Percentiles rank a stretch among this genome's conserved stretches.
These are phyloP conservation scores for Suhomyces coccinellae DNA, from an alignment of 1,139 yeast species.

Conservation along the genomic window DNA sequence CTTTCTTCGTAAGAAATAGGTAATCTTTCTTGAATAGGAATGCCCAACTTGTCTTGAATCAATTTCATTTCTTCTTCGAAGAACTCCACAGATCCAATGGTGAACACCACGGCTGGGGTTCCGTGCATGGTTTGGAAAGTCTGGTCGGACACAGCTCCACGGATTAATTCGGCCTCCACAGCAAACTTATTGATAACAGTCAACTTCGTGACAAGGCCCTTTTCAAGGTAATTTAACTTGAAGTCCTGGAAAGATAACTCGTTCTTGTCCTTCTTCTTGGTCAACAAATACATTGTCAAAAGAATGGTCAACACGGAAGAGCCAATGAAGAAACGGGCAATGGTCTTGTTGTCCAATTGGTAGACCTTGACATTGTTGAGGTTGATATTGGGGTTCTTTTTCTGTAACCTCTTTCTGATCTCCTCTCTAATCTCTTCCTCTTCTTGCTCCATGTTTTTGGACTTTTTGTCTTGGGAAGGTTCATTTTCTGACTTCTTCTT, in stretches of 20 bases:
- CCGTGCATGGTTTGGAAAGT: constrained; percentile 39
- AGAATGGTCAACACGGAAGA: constrained; percentile 18
- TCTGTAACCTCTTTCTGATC: constrained; percentile 31
- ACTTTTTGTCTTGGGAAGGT: constrained; percentile 8
- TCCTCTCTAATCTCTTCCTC: constrained; percentile 33
- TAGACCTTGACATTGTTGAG: constrained; percentile 35
- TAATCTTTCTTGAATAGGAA: constrained; percentile 59
- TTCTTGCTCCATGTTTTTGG: constrained; percentile 14
- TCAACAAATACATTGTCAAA: constrained; percentile 18
- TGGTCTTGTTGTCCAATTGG: constrained; percentile 27
- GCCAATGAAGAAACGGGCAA: constrained; percentile 17
- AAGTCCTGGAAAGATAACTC: constrained; percentile 89
- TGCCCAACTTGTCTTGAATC: constrained; percentile 60
- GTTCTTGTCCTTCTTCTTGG: constrained; percentile 23
- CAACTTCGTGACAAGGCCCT: constrained; percentile 76
- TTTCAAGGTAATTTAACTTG: constrained; percentile 76
- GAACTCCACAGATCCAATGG: constrained; percentile 71
- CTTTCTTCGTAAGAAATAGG: constrained; percentile 67
- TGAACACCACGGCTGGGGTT: constrained; percentile 54
- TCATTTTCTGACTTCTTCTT: constrained; percentile 5
- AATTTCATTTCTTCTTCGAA: constrained; percentile 68
- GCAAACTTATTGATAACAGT: constrained; percentile 72
- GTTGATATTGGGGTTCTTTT: constrained; percentile 33
- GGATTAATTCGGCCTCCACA: constrained; percentile 75
- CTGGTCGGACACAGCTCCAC: constrained; percentile 50